Evolutionary conservation across 2,329 filamentous ascomycete genomes (phyloP), one percentile per base, ranked within the genome.

Genomic region (Aureobasidium sp.): DNA sequence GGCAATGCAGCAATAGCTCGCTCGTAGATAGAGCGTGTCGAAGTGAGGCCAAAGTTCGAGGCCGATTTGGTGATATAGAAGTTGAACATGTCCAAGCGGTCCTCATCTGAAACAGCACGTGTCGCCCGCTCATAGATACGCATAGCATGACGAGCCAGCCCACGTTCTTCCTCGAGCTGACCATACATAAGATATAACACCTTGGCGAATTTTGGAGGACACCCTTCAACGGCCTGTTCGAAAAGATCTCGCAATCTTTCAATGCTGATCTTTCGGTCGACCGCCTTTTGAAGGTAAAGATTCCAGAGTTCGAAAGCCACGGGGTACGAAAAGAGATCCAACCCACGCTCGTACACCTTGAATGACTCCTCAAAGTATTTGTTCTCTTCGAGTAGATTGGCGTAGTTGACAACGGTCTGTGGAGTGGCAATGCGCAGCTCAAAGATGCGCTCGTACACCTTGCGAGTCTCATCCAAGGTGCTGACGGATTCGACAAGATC

Each of bases 251-350:
- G 87, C 27, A 99, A 80, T 56, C 94, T 84, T 74, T 99, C 94
- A 69, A 99, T 97, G 62, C 90, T 88, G 71, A 97, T 96, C 75
- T 96, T 94, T 62, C 94, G 89, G 73, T 97, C 91, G 26, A 97
- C 92, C 0, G 94, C 94, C 76, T 99, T 99, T 61, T 91, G 97
- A 61, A 99, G 84, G 74, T 99, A 99, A 9, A 99, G 78, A 69
- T 99, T 99, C 95, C 94, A 99, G 26, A 99, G 82, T 78, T 99
- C 94, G 74, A 99, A 99, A 17, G 94, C 94, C 20, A 97, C 93
- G 0, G 94, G 94, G 70, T 97, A 99, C 74, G 87, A 96, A 81
- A 99, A 99, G n/a, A 99, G 86, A 74, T 99, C 94, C 41, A 99
- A 81, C 2, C 94, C 94, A 64, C 94, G 87, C 76, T 99, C 94